Base-by-base conservation (phyloP, 768 basidiomycete species). In the Tephrocybe sp. region DNA sequence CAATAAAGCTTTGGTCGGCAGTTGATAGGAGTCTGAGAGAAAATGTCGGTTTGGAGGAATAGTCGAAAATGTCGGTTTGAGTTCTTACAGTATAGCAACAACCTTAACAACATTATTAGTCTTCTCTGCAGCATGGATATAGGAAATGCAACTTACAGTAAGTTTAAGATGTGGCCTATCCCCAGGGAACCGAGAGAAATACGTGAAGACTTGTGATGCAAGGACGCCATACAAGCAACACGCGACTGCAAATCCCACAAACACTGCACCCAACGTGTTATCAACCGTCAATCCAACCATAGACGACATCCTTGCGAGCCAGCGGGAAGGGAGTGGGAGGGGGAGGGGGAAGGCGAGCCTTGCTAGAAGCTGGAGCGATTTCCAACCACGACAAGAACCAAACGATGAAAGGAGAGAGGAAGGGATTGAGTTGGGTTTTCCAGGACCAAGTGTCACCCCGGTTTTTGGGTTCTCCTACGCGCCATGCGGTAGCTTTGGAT, bases 231-330 rank as follows among this genome's bases (percentile, higher is more conserved):
- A 83, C n/a, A 75, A 58, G 42, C 63, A 70, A 56, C 73, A 77
- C 4, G 85, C 77, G 35, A 73, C 64, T 1, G 76, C 73, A 53
- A 83, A 83, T 30, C 85, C 85, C 40, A 84, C 60, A 54, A 84
- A 76, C 39, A 78, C 65, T 14, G 84, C 83, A 32, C 85, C 85
- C 13, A 86, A 72, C 1, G 84, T 85, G 57, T 70, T 74, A 49
- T 74, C 64, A 46, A 77, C 61, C 46, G 56, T 66, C 49, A 51
- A 35, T 35, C 34, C 39, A 26, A 3, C 26, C 20, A 31, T 17
- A 40, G 23, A 31, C 38, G 55, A 50, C 55, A 56, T 56, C 40
- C 47, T 48, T 42, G 39, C 19, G 36, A 26, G 49, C 39, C 36
- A 45, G 36, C 40, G 39, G 45, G 35, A 48, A 30, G 34, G 7